phyloP scores from a whole-genome alignment of 1,284 basidiomycete genomes.

The Cerrena zonata region DNA sequence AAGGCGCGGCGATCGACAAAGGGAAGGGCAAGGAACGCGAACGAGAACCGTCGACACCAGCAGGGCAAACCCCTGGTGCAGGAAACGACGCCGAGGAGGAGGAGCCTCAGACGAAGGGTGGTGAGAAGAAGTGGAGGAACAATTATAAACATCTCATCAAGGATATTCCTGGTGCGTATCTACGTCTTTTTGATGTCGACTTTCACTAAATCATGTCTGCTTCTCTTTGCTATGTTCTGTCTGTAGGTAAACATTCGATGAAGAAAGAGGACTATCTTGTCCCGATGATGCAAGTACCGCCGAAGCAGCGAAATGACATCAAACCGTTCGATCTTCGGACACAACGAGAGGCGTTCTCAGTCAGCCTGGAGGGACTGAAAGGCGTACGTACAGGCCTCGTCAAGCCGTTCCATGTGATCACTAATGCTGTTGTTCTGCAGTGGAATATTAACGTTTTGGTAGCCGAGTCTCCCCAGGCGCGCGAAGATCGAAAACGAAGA shows the following conservation, averaged over 20 bases:
- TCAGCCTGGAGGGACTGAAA: conserved; percentile 69
- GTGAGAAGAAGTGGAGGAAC: conserved; percentile 75
- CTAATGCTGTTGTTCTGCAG: conserved; percentile 35
- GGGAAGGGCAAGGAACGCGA: conserved; percentile 61
- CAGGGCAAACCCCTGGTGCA: conserved; percentile 46
- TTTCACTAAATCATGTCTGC: conserved; percentile 3
- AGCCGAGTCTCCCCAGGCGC: conserved; percentile 65
- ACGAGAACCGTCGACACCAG: conserved; percentile 64
- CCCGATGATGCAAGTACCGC: conserved; percentile 59
- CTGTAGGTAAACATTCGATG: conserved; percentile 69
- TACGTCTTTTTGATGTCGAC: no score
- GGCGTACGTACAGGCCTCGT: conserved; percentile 46
- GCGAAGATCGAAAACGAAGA: conserved; percentile 73
- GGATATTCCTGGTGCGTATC: conserved; percentile 66
- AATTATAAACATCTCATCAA: conserved; percentile 73
- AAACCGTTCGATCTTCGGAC: conserved; percentile 60
- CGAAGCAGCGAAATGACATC: conserved; percentile 65
- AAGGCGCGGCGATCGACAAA: conserved; percentile 37
- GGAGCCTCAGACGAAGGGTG: conserved; percentile 44
- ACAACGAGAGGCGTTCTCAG: conserved; percentile 65
- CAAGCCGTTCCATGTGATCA: conserved; percentile 9
- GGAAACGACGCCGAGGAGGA: conserved; percentile 32
- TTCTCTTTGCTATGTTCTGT: conserved; percentile 9
- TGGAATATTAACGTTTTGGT: conserved; percentile 65
- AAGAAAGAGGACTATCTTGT: conserved; percentile 73